phyloP scores from a whole-genome alignment of 2,329 filamentous ascomycete genomes.

The Aspergillus fructus region DNA sequence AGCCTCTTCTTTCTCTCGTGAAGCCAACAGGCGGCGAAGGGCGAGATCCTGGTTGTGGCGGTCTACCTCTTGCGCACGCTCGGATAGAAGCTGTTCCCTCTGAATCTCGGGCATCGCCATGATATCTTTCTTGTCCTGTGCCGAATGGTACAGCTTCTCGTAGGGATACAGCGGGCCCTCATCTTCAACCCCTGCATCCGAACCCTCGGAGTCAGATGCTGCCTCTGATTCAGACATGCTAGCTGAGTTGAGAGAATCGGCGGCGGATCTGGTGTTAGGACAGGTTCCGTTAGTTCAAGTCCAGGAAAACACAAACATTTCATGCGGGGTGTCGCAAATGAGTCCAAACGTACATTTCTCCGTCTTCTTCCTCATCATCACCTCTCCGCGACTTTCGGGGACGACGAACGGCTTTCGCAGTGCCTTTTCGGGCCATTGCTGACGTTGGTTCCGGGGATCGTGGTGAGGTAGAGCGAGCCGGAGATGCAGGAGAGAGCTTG shows the following conservation, averaged over 20 bases:
- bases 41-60: slow-evolving; percentile 78
- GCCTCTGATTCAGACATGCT: slow-evolving; percentile 89
- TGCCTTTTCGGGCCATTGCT: slow-evolving; percentile 50
- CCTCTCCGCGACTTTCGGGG: slow-evolving; percentile 51
- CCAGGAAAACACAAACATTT: neutral
- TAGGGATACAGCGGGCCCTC: slow-evolving; percentile 68
- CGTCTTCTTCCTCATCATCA: slow-evolving; percentile 73
- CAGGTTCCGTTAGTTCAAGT: neutral
- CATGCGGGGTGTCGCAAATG: neutral
- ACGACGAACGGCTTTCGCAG: slow-evolving; percentile 37
- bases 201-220: slow-evolving; percentile 69
- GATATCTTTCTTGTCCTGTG: slow-evolving; percentile 73
- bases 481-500: slow-evolving; percentile 58
- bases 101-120: slow-evolving; percentile 86
- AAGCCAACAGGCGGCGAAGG: slow-evolving; percentile 72
- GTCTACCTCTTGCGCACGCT: slow-evolving; percentile 80
- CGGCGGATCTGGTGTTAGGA: slow-evolving; percentile 61
- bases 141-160: slow-evolving; percentile 78
- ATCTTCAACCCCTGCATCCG: slow-evolving; percentile 45
- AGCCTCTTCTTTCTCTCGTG: slow-evolving; percentile 62
- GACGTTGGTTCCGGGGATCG: slow-evolving; percentile 43
- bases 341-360: slow-evolving; percentile 71
- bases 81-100: slow-evolving; percentile 84
- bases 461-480: slow-evolving; percentile 52
- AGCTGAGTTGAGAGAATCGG: slow-evolving; percentile 72